Percentiles rank a stretch among this genome's conserved stretches.
Evolutionary conservation across 495 filamentous ascomycete genomes (phyloP).

Genomic region (Neohortaea acidophila): DNA sequence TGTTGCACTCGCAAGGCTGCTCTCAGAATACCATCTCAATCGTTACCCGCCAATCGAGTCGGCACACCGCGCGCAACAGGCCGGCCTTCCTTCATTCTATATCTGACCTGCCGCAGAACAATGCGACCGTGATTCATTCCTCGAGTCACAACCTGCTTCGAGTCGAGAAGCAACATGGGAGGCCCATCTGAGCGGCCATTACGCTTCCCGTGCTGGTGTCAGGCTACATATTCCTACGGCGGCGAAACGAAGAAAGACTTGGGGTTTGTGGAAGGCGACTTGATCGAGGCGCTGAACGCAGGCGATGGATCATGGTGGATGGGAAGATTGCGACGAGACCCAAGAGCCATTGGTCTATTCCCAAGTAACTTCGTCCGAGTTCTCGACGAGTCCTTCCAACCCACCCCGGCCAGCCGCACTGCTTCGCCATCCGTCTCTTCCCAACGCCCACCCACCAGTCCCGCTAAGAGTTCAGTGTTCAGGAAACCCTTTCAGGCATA

Average conservation of each 20-base stretch:
- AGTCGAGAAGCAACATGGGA: conserved; percentile 10
- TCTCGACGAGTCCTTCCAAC: conserved; percentile 62
- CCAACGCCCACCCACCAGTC: conserved; percentile 11
- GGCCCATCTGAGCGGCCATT: conserved; percentile 40
- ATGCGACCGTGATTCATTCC: no score
- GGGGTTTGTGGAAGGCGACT: conserved; percentile 90
- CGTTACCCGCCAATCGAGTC: no score
- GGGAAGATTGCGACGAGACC: conserved; percentile 72
- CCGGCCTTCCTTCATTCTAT: no score
- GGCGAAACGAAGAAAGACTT: conserved; percentile 92
- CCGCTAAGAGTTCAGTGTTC: conserved; percentile 45
- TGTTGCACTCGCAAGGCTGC: no score
- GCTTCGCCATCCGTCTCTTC: conserved; percentile 54
- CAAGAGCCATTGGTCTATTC: conserved; percentile 76
- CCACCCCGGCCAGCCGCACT: conserved; percentile 51
- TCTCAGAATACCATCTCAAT: no score
- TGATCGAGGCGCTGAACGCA: conserved; percentile 95
- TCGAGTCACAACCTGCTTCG: no score
- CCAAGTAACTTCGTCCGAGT: conserved; percentile 95
- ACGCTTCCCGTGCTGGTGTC: conserved; percentile 90
- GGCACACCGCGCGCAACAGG: no score
- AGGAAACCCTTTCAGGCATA: conserved; percentile 59
- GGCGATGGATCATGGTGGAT: conserved; percentile 98
- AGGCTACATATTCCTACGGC: conserved; percentile 91
- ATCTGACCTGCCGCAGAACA: no score